Evolutionary conservation across 2,329 filamentous ascomycete species (phyloP).

Genomic region (Boeremia lycopersici): DNA sequence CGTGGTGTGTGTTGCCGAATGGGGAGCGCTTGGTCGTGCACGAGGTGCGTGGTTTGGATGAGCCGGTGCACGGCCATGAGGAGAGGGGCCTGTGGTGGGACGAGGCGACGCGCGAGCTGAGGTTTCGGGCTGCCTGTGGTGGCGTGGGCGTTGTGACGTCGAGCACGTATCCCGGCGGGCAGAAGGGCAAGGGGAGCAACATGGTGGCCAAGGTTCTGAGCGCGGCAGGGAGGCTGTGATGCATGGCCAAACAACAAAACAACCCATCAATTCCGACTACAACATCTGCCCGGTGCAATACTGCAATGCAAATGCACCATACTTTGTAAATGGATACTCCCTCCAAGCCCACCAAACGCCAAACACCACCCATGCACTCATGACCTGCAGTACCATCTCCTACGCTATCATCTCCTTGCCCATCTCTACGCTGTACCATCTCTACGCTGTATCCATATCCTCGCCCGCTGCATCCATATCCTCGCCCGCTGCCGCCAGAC

Average conservation of each 20-base stretch:
- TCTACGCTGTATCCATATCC: slow-evolving; percentile 44
- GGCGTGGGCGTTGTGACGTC: not conserved
- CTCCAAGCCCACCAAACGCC: too few species aligned
- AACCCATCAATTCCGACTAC: too few species aligned
- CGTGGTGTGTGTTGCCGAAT: slow-evolving; percentile 63
- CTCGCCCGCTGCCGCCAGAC: too few species aligned
- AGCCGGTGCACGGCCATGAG: too few species aligned
- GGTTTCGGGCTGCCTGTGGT: slow-evolving; percentile 16
- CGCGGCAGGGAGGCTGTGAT: not conserved
- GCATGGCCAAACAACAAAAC: too few species aligned
- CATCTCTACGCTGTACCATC: too few species aligned
- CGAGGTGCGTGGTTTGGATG: slow-evolving; percentile 5
- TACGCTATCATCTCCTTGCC: too few species aligned
- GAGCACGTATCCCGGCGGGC: slow-evolving; percentile 23
- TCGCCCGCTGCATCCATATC: slow-evolving; percentile 49
- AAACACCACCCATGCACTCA: too few species aligned
- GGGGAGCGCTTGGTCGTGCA: slow-evolving; percentile 39
- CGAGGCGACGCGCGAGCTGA: not conserved
- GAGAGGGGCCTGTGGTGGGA: slow-evolving; percentile 11
- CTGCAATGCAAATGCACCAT: too few species aligned
- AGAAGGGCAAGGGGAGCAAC: slow-evolving; percentile 15
- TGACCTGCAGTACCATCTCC: too few species aligned
- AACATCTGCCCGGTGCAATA: too few species aligned
- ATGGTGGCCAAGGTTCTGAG: slow-evolving; percentile 6
- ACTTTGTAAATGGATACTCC: too few species aligned